These are phyloP conservation scores for Fusarium napiforme DNA, from an alignment of 2,329 filamentous ascomycete genomes.

Conservation along the genomic window DNA sequence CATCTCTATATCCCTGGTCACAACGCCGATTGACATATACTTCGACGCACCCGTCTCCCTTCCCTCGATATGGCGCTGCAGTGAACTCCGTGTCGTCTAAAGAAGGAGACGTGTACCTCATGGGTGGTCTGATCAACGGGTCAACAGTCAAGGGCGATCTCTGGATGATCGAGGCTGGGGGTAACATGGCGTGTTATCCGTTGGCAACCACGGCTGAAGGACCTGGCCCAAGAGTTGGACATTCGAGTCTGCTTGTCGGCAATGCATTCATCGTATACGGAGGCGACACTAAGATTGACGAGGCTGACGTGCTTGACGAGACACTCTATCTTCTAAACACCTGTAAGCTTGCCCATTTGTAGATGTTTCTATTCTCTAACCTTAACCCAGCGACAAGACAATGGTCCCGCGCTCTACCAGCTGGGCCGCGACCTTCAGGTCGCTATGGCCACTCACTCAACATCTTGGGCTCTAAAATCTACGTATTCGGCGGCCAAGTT, in stretches of 20 bases:
- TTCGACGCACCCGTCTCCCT: slow-evolving; percentile 83
- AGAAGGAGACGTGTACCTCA: slow-evolving; percentile 96
- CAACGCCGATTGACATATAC: slow-evolving; percentile 89
- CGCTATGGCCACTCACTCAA: slow-evolving; percentile 97
- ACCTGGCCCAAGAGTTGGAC: slow-evolving; percentile 92
- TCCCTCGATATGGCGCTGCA: slow-evolving; percentile 95
- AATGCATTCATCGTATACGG: slow-evolving; percentile 99
- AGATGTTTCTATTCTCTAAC: slow-evolving; percentile 31
- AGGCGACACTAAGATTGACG: slow-evolving; percentile 96
- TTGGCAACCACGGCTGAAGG: slow-evolving; percentile 93
- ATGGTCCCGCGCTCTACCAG: slow-evolving; percentile 94
- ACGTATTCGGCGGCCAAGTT: slow-evolving; percentile 96
- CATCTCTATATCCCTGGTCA: slow-evolving; percentile 95
- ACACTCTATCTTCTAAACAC: slow-evolving; percentile 97
- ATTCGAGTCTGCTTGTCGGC: slow-evolving; percentile 91
- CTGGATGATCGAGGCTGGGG: slow-evolving; percentile 95
- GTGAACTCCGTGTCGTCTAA: slow-evolving; percentile 94
- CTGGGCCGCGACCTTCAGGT: slow-evolving; percentile 85
- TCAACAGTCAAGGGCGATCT: slow-evolving; percentile 96
- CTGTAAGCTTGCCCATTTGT: slow-evolving; percentile 69
- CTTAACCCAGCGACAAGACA: slow-evolving; percentile 82
- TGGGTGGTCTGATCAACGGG: slow-evolving; percentile 95
- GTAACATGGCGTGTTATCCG: slow-evolving; percentile 89
- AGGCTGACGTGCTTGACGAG: slow-evolving; percentile 90
- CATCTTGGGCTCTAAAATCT: slow-evolving; percentile 96